Evolutionary conservation across 257 asterid genomes (phyloP).

Genomic region (Scutellaria barbata): DNA sequence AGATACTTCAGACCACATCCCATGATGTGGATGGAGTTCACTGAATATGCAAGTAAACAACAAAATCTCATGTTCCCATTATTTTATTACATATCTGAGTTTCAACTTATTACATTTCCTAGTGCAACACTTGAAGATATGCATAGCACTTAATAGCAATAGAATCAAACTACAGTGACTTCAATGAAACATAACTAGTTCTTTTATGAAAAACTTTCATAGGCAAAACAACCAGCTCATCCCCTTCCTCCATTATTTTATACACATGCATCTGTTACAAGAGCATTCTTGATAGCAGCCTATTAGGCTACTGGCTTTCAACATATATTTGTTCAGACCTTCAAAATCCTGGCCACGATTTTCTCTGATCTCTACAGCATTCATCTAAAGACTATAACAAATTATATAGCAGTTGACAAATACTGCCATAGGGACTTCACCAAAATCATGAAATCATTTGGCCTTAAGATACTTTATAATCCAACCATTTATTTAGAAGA

Average conservation of each 20-base stretch:
- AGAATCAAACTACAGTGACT: slow-evolving; percentile 19
- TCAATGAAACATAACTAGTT: not conserved
- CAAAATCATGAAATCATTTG: not conserved
- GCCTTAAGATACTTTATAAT: slow-evolving; percentile 1
- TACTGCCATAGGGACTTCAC: not conserved
- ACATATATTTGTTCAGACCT: not conserved
- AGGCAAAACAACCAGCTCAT: not conserved
- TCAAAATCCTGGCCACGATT: not conserved
- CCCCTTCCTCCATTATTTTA: not conserved
- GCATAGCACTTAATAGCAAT: not conserved
- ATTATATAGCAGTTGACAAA: not conserved
- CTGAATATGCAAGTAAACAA: slow-evolving; percentile 18
- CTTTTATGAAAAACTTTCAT: slow-evolving; percentile 10
- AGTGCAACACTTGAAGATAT: slow-evolving; percentile 8
- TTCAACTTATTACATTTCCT: not conserved
- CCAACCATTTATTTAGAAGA: too few relatives aligned
- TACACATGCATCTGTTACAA: not conserved
- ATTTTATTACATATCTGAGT: not conserved
- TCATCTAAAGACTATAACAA: not conserved
- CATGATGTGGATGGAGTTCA: slow-evolving; percentile 9
- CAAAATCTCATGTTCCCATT: slow-evolving; percentile 23
- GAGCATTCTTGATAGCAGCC: not conserved
- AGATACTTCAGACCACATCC: not conserved
- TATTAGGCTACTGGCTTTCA: not conserved
- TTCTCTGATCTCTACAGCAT: not conserved